phyloP scores from a whole-genome alignment of 2,329 filamentous ascomycete genomes.

The Xenosphaeropsis pyriputrescens region DNA sequence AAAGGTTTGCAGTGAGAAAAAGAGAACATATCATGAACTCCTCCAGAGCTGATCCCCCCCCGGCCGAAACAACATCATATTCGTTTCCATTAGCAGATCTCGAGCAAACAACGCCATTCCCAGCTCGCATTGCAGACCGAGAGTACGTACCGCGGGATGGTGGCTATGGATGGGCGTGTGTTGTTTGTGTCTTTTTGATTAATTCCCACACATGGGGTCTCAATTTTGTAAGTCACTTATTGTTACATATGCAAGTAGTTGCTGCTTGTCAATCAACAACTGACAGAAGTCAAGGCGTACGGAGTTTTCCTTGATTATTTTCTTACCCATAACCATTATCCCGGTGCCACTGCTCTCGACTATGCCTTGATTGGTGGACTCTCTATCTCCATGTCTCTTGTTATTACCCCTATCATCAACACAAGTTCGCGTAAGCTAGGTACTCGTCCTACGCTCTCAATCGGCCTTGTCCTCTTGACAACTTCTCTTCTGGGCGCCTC shows the following conservation, averaged over 20 bases:
- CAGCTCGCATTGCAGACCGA: too few species aligned
- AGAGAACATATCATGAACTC: too few species aligned
- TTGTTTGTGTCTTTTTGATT: constrained; percentile 25
- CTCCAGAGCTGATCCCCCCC: too few species aligned
- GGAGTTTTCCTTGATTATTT: constrained; percentile 70
- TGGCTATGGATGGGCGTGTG: constrained; percentile 42
- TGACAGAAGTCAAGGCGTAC: constrained; percentile 45
- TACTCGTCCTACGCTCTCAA: constrained; percentile 46
- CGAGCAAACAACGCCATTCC: too few species aligned
- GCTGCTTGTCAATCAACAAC: too few species aligned
- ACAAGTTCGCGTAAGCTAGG: constrained; percentile 38
- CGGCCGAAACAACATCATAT: too few species aligned
- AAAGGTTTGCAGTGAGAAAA: too few species aligned
- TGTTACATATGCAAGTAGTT: too few species aligned
- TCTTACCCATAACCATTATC: constrained; percentile 46
- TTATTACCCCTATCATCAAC: constrained; percentile 45
- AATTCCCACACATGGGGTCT: constrained; percentile 31
- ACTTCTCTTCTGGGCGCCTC: constrained; percentile 54
- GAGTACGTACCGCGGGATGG: too few species aligned
- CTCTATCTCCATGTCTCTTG: constrained; percentile 48
- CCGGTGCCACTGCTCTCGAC: constrained; percentile 45
- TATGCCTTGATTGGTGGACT: constrained; percentile 70
- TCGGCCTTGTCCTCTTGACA: constrained; percentile 50
- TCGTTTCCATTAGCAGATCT: too few species aligned
- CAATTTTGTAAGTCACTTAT: constrained; percentile 16